Base-by-base conservation (phyloP, 116 monocot species). In the Iris pallida region DNA sequence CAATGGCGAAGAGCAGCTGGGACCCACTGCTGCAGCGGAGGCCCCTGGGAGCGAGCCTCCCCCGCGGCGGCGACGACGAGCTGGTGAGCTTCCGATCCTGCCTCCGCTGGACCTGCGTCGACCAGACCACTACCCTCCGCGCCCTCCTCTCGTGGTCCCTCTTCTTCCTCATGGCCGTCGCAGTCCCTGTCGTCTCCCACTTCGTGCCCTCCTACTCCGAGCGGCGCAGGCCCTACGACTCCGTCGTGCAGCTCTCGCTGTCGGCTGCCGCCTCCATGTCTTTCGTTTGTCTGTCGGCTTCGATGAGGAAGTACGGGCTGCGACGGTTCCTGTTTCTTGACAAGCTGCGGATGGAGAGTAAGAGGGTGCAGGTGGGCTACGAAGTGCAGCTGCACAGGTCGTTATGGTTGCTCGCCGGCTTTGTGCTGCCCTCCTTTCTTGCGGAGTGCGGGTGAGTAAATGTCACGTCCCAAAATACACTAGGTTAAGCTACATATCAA, bases 311-410 rank as follows among this genome's bases (percentile, higher is more conserved):
- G 42, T 74, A 73, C 64, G 81, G 83, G 42, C 81, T 90, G 67
- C 86, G 83, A 40, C 86, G 81, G 8, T 67, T 90, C 56, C 81
- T 90, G 54, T 81, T 78, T 66, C 65, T 86, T 9, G 81, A 90
- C 71, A 76, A 75, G 64, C 74, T 90, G 15, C 47, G 60, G 18
- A 46, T 44, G 19, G 81, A 90, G 69, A 76, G 57, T 55, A 53
- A 66, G 42, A 66, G n/a, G n/a, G n/a, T n/a, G n/a, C n/a, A 57
- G 20, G 80, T 90, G 42, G 64, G 78, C 20, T 90, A 89, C 85
- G 69, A 60, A 5, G 55, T 48, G 11, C 73, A 82, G 65, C 85
- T 89, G 20, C 42, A 43, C 57, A 51, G 74, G 19, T 85, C 85
- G 46, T 81, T 85, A 59, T 71, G 76, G 60, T 58, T 85, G 20